Evolutionary conservation across 192 early-diverging fungal genomes (phyloP).

Genomic region (Dimargaris xerosporica): DNA sequence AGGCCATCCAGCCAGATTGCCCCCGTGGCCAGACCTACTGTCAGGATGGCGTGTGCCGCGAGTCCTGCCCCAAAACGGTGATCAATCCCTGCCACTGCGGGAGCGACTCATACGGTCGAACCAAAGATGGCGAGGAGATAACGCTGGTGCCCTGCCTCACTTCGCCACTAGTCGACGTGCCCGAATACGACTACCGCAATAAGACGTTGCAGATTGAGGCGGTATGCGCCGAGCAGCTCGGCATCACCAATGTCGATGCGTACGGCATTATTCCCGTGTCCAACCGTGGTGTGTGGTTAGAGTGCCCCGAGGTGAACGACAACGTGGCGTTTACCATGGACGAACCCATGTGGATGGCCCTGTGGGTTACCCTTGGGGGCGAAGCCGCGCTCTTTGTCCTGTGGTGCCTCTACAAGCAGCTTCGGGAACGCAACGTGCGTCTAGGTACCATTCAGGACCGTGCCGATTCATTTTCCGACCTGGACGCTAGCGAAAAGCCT

Average conservation of each 20-base stretch:
- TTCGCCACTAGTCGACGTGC: background rate
- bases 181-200: background rate
- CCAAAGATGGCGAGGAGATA: background rate
- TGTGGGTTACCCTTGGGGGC: background rate
- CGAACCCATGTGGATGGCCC: background rate
- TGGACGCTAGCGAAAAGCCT: background rate
- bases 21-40: background rate
- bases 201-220: background rate
- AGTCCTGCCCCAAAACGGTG: background rate
- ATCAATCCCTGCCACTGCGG: background rate
- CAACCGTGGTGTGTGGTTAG: slow-evolving; percentile 3
- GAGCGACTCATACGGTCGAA: background rate
- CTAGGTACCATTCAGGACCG: background rate
- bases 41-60: background rate
- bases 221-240: background rate
- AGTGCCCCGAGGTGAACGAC: background rate
- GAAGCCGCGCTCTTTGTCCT: background rate
- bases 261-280: too few species aligned
- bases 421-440: background rate
- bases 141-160: background rate
- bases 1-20: background rate
- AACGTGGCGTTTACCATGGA: background rate
- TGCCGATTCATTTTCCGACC: background rate
- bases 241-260: too few species aligned
- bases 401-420: background rate